Evolutionary conservation across 257 asterid species (phyloP), one percentile per base, ranked within the genome.

Genomic region (Avicennia marina): DNA sequence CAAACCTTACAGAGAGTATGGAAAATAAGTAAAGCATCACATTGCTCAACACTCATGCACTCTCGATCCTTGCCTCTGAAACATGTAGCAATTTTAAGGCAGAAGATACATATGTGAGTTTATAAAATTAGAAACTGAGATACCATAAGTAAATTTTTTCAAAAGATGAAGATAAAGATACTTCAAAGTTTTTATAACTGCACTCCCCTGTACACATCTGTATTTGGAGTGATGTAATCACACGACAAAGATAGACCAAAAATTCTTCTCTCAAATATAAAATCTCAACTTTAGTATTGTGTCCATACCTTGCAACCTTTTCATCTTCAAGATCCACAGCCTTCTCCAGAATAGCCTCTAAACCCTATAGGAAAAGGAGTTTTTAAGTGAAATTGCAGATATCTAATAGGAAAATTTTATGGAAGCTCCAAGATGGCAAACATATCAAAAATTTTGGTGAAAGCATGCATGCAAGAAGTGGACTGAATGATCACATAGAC

Each of bases 1-100:
- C 84, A 71, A 69, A 93, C 99, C 99, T 93, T 84, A 81, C 96
- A 93, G 44, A 93, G 91, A 60, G 95, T 84, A 65, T 73, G 93
- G 72, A 93, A 89, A 69, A 93, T 82, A 72, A 84, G 94, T 45
- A 86, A 70, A 64, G 95, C 97, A 75, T 89, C 96, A 65, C 76
- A 76, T 72, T 86, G 81, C 79, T 80, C 96, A 52, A 78, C 73
- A 62, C 71, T 82, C 85, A 78, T 71, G 74, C 79, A 59, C 68
- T 79, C 87, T 29, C 72, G 62, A 76, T 72, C 83, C 53, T 63
- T 75, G 56, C 86, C 97, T 66, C 99, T 93, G 80, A 45, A 59
- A 57, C 11, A 1, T 27, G 57, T 69, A 70, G 50, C 54, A 67
- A 54, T 57, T 60, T 63, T 57, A 52, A 72, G 64, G 64, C 59